phyloP scores from a whole-genome alignment of 495 filamentous ascomycete species.

The Aspergillus taichungensis region DNA sequence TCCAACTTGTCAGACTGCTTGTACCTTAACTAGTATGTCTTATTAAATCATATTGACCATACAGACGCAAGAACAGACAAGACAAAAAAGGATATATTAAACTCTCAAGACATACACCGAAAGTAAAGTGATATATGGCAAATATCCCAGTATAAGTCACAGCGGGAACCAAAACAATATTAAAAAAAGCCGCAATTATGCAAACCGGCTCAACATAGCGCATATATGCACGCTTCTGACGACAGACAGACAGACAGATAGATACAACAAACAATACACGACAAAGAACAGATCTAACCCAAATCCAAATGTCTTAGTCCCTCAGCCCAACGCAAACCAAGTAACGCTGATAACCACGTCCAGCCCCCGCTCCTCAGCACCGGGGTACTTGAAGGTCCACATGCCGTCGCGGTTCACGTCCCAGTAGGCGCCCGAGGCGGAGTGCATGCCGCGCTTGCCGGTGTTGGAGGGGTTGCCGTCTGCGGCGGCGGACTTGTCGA shows the following conservation, averaged over 20 bases:
- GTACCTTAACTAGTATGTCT: too few species aligned
- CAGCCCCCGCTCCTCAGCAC: slow-evolving; percentile 71
- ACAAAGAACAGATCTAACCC: slow-evolving; percentile 7
- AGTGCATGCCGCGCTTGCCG: slow-evolving; percentile 91
- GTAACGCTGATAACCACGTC: slow-evolving; percentile 88
- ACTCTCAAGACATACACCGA: too few species aligned
- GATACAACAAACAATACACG: slow-evolving; percentile 2
- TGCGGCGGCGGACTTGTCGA: slow-evolving; percentile 34
- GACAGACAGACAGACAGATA: slow-evolving; percentile 1
- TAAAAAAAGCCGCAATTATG: too few species aligned
- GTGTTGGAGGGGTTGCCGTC: slow-evolving; percentile 40
- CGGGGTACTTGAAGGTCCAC: slow-evolving; percentile 95
- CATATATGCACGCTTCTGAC: neutral
- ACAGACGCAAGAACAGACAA: too few species aligned
- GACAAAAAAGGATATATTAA: too few species aligned
- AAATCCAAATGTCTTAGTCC: slow-evolving; percentile 5
- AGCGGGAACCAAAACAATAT: too few species aligned
- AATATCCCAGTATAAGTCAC: too few species aligned
- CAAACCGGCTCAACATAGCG: too few species aligned
- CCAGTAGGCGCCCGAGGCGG: slow-evolving; percentile 90
- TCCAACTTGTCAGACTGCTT: too few species aligned
- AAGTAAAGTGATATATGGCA: too few species aligned
- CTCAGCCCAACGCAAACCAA: slow-evolving; percentile 58
- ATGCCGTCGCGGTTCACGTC: slow-evolving; percentile 95
- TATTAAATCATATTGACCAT: too few species aligned